These are phyloP conservation scores for Alternaria angustiovoidea DNA, from an alignment of 2,329 filamentous ascomycete genomes.

Conservation along the genomic window DNA sequence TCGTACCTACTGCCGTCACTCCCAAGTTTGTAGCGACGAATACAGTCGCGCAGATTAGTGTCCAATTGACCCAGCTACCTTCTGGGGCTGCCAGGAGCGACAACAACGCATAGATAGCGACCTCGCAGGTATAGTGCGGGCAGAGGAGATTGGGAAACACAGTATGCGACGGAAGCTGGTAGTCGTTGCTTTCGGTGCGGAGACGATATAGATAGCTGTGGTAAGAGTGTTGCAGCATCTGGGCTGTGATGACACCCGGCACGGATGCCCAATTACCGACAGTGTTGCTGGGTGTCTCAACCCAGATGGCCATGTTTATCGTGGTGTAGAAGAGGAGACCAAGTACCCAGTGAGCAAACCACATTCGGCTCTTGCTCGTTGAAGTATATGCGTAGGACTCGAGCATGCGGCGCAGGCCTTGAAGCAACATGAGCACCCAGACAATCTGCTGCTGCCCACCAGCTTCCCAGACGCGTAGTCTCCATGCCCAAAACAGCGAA, in stretches of 20 bases:
- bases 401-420: conserved; percentile 77
- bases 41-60: conserved; percentile 71
- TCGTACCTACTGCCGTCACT: conserved; percentile 79
- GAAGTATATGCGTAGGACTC: conserved; percentile 76
- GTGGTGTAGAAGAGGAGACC: conserved; percentile 79
- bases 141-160: conserved; percentile 78
- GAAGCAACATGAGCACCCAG: conserved; percentile 77
- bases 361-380: conserved; percentile 79
- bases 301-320: conserved; percentile 80
- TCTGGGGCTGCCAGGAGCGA: conserved; percentile 75
- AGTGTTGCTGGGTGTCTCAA: conserved; percentile 69
- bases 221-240: conserved; percentile 73
- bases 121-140: conserved; percentile 92
- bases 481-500: conserved; percentile 77
- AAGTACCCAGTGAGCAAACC: conserved; percentile 81
- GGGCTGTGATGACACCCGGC: conserved; percentile 73
- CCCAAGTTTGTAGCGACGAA: conserved; percentile 85
- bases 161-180: conserved; percentile 78
- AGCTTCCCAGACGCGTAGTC: conserved; percentile 60
- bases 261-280: conserved; percentile 60
- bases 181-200: conserved; percentile 63
- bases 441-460: conserved; percentile 68
- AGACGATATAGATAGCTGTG: conserved; percentile 58
- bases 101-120: conserved; percentile 81
- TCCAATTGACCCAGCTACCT: conserved; percentile 72